Percentiles rank a stretch among this genome's conserved stretches.
Evolutionary conservation across 192 early-diverging fungal species (phyloP).

Genomic region (Backusella westeae): DNA sequence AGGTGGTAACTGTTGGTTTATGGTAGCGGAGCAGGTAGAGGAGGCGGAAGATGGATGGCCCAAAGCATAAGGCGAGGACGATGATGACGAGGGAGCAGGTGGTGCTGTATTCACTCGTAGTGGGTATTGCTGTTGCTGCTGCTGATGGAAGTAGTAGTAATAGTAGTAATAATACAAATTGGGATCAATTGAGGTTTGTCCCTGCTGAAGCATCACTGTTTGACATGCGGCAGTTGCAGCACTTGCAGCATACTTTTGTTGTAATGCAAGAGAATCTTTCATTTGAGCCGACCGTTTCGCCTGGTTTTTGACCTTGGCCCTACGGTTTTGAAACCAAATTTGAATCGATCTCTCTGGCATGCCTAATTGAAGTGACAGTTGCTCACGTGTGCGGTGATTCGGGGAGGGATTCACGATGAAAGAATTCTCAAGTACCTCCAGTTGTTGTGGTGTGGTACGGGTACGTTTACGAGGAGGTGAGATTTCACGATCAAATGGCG

Average conservation of each 20-base stretch:
- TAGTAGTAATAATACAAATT: conserved; percentile 35
- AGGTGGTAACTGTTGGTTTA: not conserved
- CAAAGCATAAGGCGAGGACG: not conserved
- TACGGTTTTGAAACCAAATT: conserved; percentile 84
- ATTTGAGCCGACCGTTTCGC: conserved; percentile 22
- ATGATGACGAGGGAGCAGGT: not conserved
- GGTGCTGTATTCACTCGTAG: not conserved
- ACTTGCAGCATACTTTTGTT: conserved; percentile 22
- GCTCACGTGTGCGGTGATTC: conserved; percentile 61
- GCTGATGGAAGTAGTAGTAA: conserved; percentile 35
- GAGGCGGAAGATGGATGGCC: conserved; percentile 1
- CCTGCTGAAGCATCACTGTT: conserved; percentile 12
- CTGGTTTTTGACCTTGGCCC: conserved; percentile 74
- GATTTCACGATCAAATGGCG: conserved; percentile 2
- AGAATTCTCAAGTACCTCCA: conserved; percentile 65
- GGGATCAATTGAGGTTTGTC: conserved; percentile 15
- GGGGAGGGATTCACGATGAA: conserved; percentile 69
- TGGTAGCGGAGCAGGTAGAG: not conserved
- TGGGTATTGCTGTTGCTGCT: conserved; percentile 17
- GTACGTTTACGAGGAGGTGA: conserved; percentile 54
- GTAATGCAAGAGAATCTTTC: conserved; percentile 16
- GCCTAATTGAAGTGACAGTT: conserved; percentile 61
- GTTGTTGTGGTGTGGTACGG: conserved; percentile 63
- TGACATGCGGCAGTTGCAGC: conserved; percentile 29
- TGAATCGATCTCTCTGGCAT: conserved; percentile 77